A percentile compares a stretch with the other conserved stretches of the same genome.
Conservation (phyloP, 306 rosid species). For the Medicago arabica region DNA sequence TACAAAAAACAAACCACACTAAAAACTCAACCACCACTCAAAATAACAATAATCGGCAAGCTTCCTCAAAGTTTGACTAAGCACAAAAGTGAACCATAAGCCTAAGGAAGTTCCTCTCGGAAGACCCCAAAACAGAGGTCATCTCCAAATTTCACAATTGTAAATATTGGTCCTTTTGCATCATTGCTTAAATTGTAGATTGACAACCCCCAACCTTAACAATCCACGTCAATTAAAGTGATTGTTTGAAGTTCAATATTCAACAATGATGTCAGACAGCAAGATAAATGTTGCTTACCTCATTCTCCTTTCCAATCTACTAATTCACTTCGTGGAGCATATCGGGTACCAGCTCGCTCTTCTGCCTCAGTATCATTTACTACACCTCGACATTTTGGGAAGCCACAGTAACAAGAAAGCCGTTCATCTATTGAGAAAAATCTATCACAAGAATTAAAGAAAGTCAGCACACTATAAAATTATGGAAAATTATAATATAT, state of each 20-base stretch:
- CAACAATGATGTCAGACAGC: slow-evolving; percentile 22
- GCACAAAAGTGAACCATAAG: slow-evolving; percentile 5
- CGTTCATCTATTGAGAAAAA: slow-evolving; percentile 95
- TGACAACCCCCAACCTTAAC: background rate
- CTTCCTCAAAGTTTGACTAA: slow-evolving; percentile 22
- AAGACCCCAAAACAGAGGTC: slow-evolving; percentile 9
- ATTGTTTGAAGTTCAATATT: background rate
- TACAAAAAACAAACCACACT: slow-evolving; percentile 11
- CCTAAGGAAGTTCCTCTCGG: slow-evolving; percentile 10
- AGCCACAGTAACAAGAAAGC: slow-evolving; percentile 94
- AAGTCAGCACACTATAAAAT: slow-evolving; percentile 45
- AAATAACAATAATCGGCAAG: background rate
- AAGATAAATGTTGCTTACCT: slow-evolving; percentile 50
- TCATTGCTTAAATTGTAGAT: slow-evolving; percentile 12
- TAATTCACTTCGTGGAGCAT: slow-evolving; percentile 72
- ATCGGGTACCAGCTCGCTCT: slow-evolving; percentile 80
- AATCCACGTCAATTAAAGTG: slow-evolving; percentile 23
- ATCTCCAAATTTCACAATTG: slow-evolving; percentile 16
- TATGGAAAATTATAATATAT: slow-evolving; percentile 32
- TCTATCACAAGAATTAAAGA: slow-evolving; percentile 55
- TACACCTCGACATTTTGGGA: slow-evolving; percentile 87
- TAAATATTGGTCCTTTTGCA: background rate
- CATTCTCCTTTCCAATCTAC: slow-evolving; percentile 92
- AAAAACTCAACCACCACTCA: background rate
- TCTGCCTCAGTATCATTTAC: slow-evolving; percentile 94